Base-by-base conservation (phyloP, 768 basidiomycete species). In the Russula emetica region DNA sequence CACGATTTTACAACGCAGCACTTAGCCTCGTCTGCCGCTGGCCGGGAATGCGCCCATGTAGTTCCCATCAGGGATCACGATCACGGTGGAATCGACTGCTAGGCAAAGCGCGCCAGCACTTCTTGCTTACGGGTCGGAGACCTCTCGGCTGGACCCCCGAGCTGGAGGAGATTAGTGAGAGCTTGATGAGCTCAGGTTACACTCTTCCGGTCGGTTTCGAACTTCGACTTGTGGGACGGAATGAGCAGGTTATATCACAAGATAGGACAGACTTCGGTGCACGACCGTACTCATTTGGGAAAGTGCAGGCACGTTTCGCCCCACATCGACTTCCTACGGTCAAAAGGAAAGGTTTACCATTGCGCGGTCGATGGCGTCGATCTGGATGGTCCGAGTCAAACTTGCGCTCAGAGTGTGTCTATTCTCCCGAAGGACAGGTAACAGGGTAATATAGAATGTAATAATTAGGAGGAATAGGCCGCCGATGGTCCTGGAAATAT, bases 1-100 rank as follows among this genome's bases (percentile, higher is more conserved):
- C 79, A n/a, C 78, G 81, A 51, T 88, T 88, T 71, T 89, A 85
- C 75, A 88, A 87, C 60, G 83, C 84, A 2, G 76, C 83, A 10
- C 73, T 90, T 14, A 72, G 75, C 11, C 73, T 86, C 20, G 71
- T 74, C 63, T 60, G 55, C 9, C 67, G 64, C 6, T 59, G 53
- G 18, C 66, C 59, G 14, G 51, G 62, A 28, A 69, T 64, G 60
- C 22, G 28, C 2, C 42, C 57, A 36, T 74, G 70, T 32, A 61
- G 62, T 22, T 55, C 38, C 2, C 66, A 61, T 42, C 67, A 57
- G 2, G 74, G 69, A 5, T 44, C 74, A 8, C 70, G 70, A 55
- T 76, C 74, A 75, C 69, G 71, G 51, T 72, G 72, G 26, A 72
- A 71, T 58, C 32, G 11, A 22, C 26, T 20, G 36, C 66, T 77